Base-by-base conservation (phyloP, 805 yeast species). In the Candida broadrunensis region DNA sequence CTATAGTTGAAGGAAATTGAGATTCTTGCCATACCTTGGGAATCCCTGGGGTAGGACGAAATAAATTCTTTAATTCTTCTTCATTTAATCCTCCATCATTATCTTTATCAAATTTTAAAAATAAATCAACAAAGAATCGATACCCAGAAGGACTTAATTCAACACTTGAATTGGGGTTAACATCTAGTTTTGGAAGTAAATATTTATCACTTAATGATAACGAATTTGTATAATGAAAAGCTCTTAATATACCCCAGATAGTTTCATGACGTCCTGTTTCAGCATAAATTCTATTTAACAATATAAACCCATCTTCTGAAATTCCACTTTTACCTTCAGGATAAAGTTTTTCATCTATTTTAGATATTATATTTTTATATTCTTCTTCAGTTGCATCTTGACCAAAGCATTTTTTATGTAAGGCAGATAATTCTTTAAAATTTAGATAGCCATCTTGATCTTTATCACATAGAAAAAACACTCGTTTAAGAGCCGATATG, bases 181-280 rank as follows among this genome's bases (percentile, higher is more conserved):
- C 87, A 37, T 85, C 95, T 16, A 90, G 53, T 38, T 75, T 75
- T 0, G 99, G 99, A 48, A 75, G 79, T n/a, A 93, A 61, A 36
- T 88, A 80, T 43, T 79, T 78, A 46, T 88, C 96, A 48, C 81
- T 82, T 21, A 93, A 71, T 0, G 97, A 88, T 4, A 93, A 67
- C 0, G 97, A 89, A 55, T 93, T 93, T 0, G 98, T 91, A 55
- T 93, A 93, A 55, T 88, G 86, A 60, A 87, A 93, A 0, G 89
- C 77, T 38, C 99, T 63, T 19, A 93, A 59, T 16, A 93, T 88
- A 0, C 96, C 96, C 99, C 99, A 93, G 0, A 88, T 84, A 0
- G 98, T 93, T 58, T 93, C 99, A 59, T 93, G 98, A 24, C 98
- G 70, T 0, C 99, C 99, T 27, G 79, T 78, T 50, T 88, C 95